Conservation (phyloP, 192 early-diverging fungal genomes). For the Linnemannia zychae region DNA sequence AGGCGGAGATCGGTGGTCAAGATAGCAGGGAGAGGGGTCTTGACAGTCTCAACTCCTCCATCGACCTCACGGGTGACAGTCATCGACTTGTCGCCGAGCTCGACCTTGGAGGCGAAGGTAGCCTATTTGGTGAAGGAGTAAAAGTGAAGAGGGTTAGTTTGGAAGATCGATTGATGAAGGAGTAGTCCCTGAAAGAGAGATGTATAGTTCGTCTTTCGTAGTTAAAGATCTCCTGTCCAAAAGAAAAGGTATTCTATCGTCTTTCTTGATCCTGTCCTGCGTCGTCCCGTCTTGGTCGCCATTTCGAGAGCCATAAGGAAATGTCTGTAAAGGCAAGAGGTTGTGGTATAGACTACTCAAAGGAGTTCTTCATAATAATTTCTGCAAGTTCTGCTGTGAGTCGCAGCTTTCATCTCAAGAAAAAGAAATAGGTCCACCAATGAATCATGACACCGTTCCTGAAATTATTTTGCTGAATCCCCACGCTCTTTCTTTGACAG, state of each 20-base stretch:
- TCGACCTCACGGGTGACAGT: slow-evolving; percentile 97
- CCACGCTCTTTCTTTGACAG: background rate
- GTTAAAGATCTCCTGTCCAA: too few species aligned
- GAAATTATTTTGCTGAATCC: slow-evolving; percentile 5
- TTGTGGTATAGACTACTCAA: background rate
- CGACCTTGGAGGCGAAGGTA: slow-evolving; percentile 97
- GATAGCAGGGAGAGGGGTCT: slow-evolving; percentile 88
- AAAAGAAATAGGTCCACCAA: background rate
- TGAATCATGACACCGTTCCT: slow-evolving; percentile 21
- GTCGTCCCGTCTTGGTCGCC: too few species aligned
- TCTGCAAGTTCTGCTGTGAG: background rate
- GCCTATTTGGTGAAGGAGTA: slow-evolving; percentile 67
- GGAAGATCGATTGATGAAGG: background rate
- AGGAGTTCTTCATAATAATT: background rate
- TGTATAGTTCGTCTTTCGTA: too few species aligned
- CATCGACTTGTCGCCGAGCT: slow-evolving; percentile 74
- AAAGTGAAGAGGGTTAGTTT: slow-evolving; percentile 20
- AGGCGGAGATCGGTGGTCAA: slow-evolving; percentile 96
- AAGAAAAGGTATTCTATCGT: too few species aligned
- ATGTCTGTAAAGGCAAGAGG: too few species aligned
- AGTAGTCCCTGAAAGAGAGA: background rate
- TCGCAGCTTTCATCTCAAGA: background rate
- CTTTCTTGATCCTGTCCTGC: too few species aligned
- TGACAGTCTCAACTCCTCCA: slow-evolving; percentile 95
- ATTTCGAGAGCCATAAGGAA: too few species aligned